Evolutionary conservation across 2,329 filamentous ascomycete species (phyloP).

Genomic region (Xylariaceae sp.): DNA sequence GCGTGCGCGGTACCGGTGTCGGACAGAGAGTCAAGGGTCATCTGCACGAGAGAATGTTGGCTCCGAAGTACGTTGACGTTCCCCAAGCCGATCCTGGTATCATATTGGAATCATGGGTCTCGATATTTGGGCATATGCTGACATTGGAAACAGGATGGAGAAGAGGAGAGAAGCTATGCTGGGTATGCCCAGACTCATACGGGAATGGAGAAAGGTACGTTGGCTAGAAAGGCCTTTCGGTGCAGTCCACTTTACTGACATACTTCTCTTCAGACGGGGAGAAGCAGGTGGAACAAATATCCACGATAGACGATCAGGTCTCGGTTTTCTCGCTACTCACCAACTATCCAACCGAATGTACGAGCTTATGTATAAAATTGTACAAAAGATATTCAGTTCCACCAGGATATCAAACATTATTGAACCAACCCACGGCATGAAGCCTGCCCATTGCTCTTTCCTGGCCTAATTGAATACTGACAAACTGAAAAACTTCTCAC

Average conservation of each 20-base stretch:
- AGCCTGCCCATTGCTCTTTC: not conserved
- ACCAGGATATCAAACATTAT: constrained; percentile 10
- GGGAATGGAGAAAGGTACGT: constrained; percentile 89
- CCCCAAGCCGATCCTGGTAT: not conserved
- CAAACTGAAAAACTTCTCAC: not conserved
- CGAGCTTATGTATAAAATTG: constrained; percentile 38
- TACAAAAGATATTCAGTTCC: constrained; percentile 17
- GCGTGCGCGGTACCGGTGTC: constrained; percentile 90
- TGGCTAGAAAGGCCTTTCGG: not conserved
- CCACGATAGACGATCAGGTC: constrained; percentile 54
- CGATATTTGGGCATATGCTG: constrained; percentile 36
- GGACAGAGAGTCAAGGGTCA: constrained; percentile 96
- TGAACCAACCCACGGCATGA: not conserved
- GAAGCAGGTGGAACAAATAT: constrained; percentile 63
- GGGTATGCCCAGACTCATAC: constrained; percentile 91
- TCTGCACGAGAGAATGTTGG: constrained; percentile 85
- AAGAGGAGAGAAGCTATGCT: constrained; percentile 90
- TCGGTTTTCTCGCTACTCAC: constrained; percentile 21
- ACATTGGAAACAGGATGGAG: constrained; percentile 69
- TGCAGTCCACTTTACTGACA: constrained; percentile 43
- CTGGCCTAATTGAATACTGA: constrained; percentile 2
- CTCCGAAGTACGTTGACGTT: constrained; percentile 65
- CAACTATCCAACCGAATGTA: constrained; percentile 35
- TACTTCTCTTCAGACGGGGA: constrained; percentile 54
- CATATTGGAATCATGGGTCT: not conserved